Percentiles rank a stretch among this genome's conserved stretches.
phyloP scores from a whole-genome alignment of 176 grass and related monocot species.

The Zizania latifolia region DNA sequence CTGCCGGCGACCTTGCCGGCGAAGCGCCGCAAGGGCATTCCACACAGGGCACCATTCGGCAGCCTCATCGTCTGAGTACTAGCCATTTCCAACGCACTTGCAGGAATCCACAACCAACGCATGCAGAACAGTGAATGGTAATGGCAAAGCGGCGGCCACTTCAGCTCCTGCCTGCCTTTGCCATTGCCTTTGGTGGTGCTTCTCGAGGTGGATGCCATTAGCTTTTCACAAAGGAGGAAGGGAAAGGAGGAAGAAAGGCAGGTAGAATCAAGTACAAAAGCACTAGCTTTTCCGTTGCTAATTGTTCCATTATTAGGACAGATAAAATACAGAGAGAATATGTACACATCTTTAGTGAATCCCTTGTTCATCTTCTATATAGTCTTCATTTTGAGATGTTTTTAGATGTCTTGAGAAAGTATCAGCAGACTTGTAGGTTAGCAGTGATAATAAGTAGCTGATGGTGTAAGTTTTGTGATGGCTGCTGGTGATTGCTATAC shows the following conservation, averaged over 20 bases:
- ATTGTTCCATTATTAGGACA: constrained; percentile 26
- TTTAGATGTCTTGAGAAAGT: constrained; percentile 1
- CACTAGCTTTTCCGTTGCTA: constrained; percentile 2
- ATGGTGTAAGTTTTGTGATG: constrained; percentile 3
- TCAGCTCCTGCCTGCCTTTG: constrained; percentile 24
- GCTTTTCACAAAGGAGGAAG: constrained; percentile 27
- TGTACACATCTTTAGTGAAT: constrained; percentile 35
- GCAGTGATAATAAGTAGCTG: not conserved
- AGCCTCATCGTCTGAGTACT: constrained; percentile 73
- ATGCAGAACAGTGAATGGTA: not conserved
- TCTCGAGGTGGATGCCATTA: constrained; percentile 61
- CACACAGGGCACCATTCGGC: constrained; percentile 68
- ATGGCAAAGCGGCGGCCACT: constrained; percentile 29
- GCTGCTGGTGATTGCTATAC: not conserved
- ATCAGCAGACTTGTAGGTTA: not conserved
- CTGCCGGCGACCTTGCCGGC: constrained; percentile 38
- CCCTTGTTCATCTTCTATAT: not conserved
- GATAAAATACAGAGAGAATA: constrained; percentile 32
- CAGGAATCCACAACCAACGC: not conserved
- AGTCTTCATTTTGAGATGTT: constrained; percentile 19
- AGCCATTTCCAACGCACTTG: not conserved
- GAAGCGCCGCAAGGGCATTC: constrained; percentile 87
- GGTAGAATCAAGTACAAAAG: not conserved
- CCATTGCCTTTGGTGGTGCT: constrained; percentile 37
- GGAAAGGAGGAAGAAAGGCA: not conserved